phyloP scores from a whole-genome alignment of 2,329 filamentous ascomycete genomes.

The Anisogramma anomala region DNA sequence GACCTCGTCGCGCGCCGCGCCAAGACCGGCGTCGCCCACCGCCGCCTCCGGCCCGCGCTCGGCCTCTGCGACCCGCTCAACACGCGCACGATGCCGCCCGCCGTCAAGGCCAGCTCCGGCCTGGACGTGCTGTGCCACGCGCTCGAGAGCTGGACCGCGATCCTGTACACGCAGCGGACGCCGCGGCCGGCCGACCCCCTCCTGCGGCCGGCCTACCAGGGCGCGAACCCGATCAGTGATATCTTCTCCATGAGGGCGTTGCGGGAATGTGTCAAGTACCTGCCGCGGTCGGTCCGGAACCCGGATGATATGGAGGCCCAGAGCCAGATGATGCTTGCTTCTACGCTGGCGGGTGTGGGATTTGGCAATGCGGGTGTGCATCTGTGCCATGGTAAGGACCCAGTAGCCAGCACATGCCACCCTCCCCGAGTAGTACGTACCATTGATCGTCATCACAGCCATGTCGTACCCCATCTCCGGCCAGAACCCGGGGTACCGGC shows the following conservation, averaged over 20 bases:
- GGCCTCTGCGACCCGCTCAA: constrained; percentile 81
- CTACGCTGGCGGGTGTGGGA: constrained; percentile 86
- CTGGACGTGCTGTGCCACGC: constrained; percentile 92
- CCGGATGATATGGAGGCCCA: constrained; percentile 90
- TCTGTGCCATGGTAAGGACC: constrained; percentile 45
- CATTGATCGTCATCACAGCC: constrained; percentile 32
- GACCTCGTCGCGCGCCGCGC: constrained; percentile 80
- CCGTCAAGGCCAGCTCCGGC: constrained; percentile 83
- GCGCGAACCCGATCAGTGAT: constrained; percentile 93
- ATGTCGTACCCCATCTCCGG: constrained; percentile 98
- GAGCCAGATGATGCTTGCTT: constrained; percentile 86
- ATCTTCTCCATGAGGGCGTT: constrained; percentile 89
- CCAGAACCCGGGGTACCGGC: constrained; percentile 84
- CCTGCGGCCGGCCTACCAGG: constrained; percentile 85
- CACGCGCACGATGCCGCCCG: constrained; percentile 88
- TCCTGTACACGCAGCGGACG: constrained; percentile 77
- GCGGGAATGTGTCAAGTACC: constrained; percentile 74
- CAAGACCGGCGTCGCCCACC: constrained; percentile 92
- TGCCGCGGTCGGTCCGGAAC: constrained; percentile 75
- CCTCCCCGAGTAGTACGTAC: no score
- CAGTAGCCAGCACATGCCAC: neutral
- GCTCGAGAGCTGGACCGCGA: constrained; percentile 94
- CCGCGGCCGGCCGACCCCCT: constrained; percentile 84
- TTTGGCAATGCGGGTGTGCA: constrained; percentile 98
- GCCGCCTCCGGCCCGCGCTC: constrained; percentile 87